These are phyloP conservation scores for Cokeromyces recurvatus DNA, from an alignment of 371 early-diverging fungal genomes.

Conservation along the genomic window DNA sequence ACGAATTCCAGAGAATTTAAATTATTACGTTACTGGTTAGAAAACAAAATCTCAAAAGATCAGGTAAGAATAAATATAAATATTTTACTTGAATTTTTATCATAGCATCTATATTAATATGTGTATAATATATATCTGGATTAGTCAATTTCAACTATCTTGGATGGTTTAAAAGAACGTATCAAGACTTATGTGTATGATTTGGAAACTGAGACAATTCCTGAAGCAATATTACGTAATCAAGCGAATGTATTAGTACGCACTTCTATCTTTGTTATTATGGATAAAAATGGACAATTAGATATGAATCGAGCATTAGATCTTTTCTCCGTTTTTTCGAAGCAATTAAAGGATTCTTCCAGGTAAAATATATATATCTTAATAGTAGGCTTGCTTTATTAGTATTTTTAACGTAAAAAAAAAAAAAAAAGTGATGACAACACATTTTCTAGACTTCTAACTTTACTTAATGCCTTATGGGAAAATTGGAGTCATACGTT, in stretches of 20 bases:
- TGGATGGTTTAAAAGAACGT: constrained; percentile 19
- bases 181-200: constrained; percentile 21
- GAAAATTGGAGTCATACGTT: constrained; percentile 20
- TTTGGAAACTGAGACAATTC: constrained; percentile 21
- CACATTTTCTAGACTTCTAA: constrained; percentile 7
- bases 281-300: constrained; percentile 9
- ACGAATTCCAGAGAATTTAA: constrained; percentile 16
- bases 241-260: constrained; percentile 38
- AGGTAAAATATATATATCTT: constrained; percentile 12
- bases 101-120: too few relatives aligned
- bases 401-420: neutral
- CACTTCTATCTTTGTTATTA: constrained; percentile 21
- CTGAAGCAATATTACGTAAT: constrained; percentile 25
- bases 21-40: constrained; percentile 24
- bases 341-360: constrained; percentile 11
- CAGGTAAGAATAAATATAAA: constrained; percentile 9
- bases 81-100: neutral
- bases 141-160: constrained; percentile 9
- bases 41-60: constrained; percentile 15
- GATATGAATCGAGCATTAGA: neutral
- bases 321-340: constrained; percentile 11
- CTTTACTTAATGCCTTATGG: constrained; percentile 29
- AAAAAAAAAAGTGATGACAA: neutral
- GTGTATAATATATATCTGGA: too few relatives aligned
- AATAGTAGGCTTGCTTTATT: neutral